Evolutionary conservation across 208 protist species (phyloP).

Genomic region (Crithidia mellificae): DNA sequence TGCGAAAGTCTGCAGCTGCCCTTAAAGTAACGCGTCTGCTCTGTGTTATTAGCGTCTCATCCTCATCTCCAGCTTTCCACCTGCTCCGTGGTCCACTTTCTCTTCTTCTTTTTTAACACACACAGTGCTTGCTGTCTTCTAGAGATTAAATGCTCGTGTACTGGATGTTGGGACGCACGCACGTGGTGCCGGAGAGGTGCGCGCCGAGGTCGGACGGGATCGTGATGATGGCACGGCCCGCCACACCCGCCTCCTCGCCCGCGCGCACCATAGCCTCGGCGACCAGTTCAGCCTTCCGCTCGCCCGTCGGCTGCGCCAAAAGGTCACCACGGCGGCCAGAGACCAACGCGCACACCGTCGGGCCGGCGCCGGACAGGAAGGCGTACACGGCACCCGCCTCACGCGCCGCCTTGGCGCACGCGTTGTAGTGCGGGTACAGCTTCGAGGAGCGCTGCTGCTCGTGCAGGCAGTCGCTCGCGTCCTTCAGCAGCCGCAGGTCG

Average conservation of each 20-base stretch:
- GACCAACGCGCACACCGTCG: conserved; percentile 79
- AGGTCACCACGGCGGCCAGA: conserved; percentile 60
- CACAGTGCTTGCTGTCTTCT: no score
- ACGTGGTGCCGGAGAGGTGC: conserved; percentile 60
- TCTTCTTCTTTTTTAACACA: no score
- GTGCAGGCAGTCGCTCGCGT: conserved; percentile 81
- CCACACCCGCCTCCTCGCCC: conserved; percentile 51
- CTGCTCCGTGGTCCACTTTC: no score
- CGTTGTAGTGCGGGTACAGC: conserved; percentile 81
- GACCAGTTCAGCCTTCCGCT: conserved; percentile 65
- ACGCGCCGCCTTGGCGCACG: conserved; percentile 62
- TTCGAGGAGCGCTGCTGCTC: conserved; percentile 73
- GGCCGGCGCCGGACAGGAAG: conserved; percentile 83
- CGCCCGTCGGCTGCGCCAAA: conserved; percentile 46
- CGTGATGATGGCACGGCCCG: conserved; percentile 80
- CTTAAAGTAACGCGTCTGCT: no score
- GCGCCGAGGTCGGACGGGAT: conserved; percentile 71
- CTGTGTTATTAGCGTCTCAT: no score
- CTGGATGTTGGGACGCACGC: conserved; percentile 43
- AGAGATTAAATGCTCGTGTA: conserved; percentile 37
- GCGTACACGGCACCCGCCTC: conserved; percentile 70
- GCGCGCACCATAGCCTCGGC: conserved; percentile 81
- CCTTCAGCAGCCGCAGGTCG: conserved; percentile 65
- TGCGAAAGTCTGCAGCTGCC: no score
- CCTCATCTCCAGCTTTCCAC: no score